phyloP scores from a whole-genome alignment of 164 flowering plant genomes.

The Pachysandra terminalis region DNA sequence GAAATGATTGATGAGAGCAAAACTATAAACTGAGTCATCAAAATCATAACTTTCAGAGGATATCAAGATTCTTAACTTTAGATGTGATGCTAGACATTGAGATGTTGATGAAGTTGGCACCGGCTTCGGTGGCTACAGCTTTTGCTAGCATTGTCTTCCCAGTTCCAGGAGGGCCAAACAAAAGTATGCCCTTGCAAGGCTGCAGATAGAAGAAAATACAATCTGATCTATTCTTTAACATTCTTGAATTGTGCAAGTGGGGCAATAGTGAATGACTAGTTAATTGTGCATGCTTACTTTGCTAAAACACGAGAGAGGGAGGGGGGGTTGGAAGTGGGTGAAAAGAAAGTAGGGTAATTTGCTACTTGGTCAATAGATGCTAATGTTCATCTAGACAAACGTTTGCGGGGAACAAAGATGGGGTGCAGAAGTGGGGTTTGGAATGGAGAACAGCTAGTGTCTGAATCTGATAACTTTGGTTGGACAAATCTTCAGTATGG shows the following conservation, averaged over 20 bases:
- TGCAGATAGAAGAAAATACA: conserved; percentile 27
- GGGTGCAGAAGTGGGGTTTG: too few relatives aligned
- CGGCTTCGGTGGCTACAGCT: conserved; percentile 97
- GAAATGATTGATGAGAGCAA: not conserved
- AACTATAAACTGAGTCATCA: not conserved
- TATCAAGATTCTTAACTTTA: conserved; percentile 42
- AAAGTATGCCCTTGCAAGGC: conserved; percentile 95
- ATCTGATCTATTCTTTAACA: not conserved
- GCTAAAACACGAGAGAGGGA: not conserved
- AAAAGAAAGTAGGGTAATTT: too few relatives aligned
- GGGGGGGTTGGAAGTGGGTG: too few relatives aligned
- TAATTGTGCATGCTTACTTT: not conserved
- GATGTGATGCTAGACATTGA: conserved; percentile 98
- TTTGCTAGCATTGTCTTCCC: conserved; percentile 99
- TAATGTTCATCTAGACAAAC: too few relatives aligned
- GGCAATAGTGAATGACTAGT: not conserved
- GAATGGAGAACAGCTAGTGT: not conserved
- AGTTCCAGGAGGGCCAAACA: conserved; percentile 98
- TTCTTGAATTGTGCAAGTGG: not conserved
- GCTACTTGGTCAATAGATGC: not conserved
- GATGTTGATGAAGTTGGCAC: conserved; percentile 93
- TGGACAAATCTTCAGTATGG: not conserved
- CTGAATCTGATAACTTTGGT: not conserved
- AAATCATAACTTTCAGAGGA: conserved; percentile 1
- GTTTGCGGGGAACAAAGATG: too few relatives aligned